Evolutionary conservation across 208 protist species (phyloP), one percentile per base, ranked within the genome.

Genomic region (Leptomonas pyrrhocoris): DNA sequence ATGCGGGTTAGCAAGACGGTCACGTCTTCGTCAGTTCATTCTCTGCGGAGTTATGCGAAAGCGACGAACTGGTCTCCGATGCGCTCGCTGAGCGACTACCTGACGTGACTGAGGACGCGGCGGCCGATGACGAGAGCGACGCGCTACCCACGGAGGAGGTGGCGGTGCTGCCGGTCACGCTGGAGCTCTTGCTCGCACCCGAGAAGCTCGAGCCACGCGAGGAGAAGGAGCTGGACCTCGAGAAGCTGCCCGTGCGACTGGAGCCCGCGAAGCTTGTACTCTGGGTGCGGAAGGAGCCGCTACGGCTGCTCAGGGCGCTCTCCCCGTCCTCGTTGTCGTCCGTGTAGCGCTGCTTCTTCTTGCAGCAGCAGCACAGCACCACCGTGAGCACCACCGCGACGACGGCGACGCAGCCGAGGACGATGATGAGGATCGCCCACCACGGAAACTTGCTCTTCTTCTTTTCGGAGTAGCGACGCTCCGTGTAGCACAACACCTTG

Each of bases 361-460:
- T 5, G 60, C 60, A 55, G 46, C 60, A 65, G 60, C 60, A 65
- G 60, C 60, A 65, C 46, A 55, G 18, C 13, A 55, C 60, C 13
- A 65, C 31, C 18, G 21, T 30, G 46, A 65, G 0, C 30, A 65
- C 60, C 11, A 65, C 46, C 18, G 45, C 60, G 40, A 65, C 55
- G 19, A 65, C 18, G 31, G 43, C 46, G 46, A 55, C 60, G 46
- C 23, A 42, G 58, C 60, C 60, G 30, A 65, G 43, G 38, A 65
- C 60, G 31, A 65, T 53, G 46, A 65, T 65, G 43, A 65, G 46
- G 45, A 65, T 65, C 30, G 30, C 60, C 60, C 60, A 65, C 60
- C 60, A 65, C 46, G 63, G 63, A 12, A n/a, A 40, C 16, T n/a
- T 57, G 18, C 45, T 70, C 34, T 38, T 49, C 53, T 55, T 58